Base-by-base conservation (phyloP, 192 early-diverging fungal genomes). In the Coemansia sp. region DNA sequence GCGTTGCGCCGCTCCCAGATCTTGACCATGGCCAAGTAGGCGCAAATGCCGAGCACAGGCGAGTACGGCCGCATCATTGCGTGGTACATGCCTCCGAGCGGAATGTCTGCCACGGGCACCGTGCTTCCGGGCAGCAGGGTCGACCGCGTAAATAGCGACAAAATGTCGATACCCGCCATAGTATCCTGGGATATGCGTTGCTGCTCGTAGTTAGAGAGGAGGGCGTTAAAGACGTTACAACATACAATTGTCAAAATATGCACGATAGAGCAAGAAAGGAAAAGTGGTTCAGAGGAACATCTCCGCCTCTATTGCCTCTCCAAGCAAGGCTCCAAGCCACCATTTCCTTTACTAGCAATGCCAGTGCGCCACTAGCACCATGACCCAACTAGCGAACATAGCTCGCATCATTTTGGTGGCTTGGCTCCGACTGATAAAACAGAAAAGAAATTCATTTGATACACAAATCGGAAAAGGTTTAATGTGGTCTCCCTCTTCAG, bases 1-100 rank as follows among this genome's bases (percentile, higher is more conserved):
- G 17, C 28, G 64, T 82, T 82, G 46, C 26, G 11, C 9, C 33
- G 43, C 49, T 74, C 75, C 80, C 80, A 82, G 11, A 26, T 38
- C 37, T 52, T 62, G 26, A 72, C 66, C 28, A 58, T 49, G 0
- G 69, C 16, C 7, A 76, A 53, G 30, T 82, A 82, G 37, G 62
- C 35, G 4, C 17, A 28, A 6, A 74, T 52, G 55, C 90, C 85
- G 10, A 75, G 79, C 26, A 90, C 17, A 2, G 91, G 90, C 37
- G 86, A 84, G 63, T 76, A 83, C 67, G 88, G 91, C 70, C 85
- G 69, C 90, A 91, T 90, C 64, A 90, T 78, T 50, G 86, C 64
- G 55, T 85, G 78, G 74, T 92, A 90, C 64, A 87, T 78, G 53
- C 88, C 63, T 43, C 89, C 87, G 59, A 89, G 85, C 19, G 86